A percentile compares a stretch with the other conserved stretches of the same genome.
Evolutionary conservation across 2,329 filamentous ascomycete genomes (phyloP).

Genomic region (Sclerotiophoma versabilis): DNA sequence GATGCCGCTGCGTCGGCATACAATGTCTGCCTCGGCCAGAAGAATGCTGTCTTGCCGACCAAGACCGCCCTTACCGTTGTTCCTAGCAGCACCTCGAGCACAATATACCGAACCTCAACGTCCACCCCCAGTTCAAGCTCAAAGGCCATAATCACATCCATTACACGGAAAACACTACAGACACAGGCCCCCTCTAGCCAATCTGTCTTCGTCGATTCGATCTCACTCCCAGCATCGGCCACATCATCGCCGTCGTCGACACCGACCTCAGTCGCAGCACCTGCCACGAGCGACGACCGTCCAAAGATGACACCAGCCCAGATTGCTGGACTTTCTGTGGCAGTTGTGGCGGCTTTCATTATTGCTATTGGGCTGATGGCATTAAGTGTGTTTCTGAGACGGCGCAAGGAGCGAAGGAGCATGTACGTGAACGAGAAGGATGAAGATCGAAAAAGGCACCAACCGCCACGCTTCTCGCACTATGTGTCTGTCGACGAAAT

Average conservation of each 20-base stretch:
- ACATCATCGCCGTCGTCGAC: constrained; percentile 29
- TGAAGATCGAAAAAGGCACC: constrained; percentile 19
- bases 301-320: constrained; percentile 47
- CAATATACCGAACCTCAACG: constrained; percentile 22
- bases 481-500: constrained; percentile 22
- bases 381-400: constrained; percentile 45
- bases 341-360: constrained; percentile 46
- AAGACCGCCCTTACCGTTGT: constrained; percentile 45
- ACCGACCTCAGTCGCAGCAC: constrained; percentile 19
- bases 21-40: constrained; percentile 46
- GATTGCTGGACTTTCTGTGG: constrained; percentile 49
- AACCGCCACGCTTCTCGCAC: constrained; percentile 33
- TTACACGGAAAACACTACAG: constrained; percentile 19
- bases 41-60: constrained; percentile 46
- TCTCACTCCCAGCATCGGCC: constrained; percentile 31
- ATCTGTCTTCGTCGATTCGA: constrained; percentile 37
- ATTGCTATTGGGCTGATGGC: constrained; percentile 50
- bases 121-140: constrained; percentile 12
- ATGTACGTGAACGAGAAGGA: constrained; percentile 33
- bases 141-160: constrained; percentile 17
- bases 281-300: constrained; percentile 21
- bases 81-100: constrained; percentile 29
- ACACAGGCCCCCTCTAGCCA: constrained; percentile 24
- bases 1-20: constrained; percentile 41
- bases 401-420: constrained; percentile 41